These are phyloP conservation scores for Globisporangium cederbergense DNA, from an alignment of 352 stramenopile genomes.

Conservation along the genomic window DNA sequence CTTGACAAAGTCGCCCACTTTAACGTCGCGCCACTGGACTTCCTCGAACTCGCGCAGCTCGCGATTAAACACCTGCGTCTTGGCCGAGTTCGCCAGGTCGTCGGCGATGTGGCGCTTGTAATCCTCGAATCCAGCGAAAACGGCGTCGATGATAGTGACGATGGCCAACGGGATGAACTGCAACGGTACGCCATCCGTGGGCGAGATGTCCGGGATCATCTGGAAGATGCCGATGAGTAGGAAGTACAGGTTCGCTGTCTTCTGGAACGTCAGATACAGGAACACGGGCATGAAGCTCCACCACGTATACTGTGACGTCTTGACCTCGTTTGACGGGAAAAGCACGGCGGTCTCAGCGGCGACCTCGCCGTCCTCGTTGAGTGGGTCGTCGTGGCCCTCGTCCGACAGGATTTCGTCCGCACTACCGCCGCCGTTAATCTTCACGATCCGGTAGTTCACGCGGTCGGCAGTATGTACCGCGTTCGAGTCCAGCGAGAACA, in stretches of 20 bases:
- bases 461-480: constrained; percentile 9
- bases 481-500: constrained; percentile 61
- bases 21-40: constrained; percentile 76
- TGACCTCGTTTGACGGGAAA: constrained; percentile 79
- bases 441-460: constrained; percentile 69
- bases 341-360: constrained; percentile 28
- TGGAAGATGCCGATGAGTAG: constrained; percentile 87
- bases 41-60: constrained; percentile 84
- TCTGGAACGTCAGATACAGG: constrained; percentile 84
- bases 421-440: constrained; percentile 50
- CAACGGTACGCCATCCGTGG: constrained; percentile 73
- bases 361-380: neutral
- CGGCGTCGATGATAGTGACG: constrained; percentile 78
- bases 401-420: constrained; percentile 17
- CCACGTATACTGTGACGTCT: constrained; percentile 86
- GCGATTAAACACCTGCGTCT: constrained; percentile 64
- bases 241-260: constrained; percentile 88
- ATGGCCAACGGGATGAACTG: constrained; percentile 83
- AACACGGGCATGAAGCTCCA: constrained; percentile 88
- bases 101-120: constrained; percentile 82
- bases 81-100: constrained; percentile 67
- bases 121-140: constrained; percentile 83
- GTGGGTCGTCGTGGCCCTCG: constrained; percentile 11
- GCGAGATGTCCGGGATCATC: constrained; percentile 79
- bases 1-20: constrained; percentile 81